Evolutionary conservation across 208 protist genomes (phyloP).

Genomic region (Trichomonas tenax): DNA sequence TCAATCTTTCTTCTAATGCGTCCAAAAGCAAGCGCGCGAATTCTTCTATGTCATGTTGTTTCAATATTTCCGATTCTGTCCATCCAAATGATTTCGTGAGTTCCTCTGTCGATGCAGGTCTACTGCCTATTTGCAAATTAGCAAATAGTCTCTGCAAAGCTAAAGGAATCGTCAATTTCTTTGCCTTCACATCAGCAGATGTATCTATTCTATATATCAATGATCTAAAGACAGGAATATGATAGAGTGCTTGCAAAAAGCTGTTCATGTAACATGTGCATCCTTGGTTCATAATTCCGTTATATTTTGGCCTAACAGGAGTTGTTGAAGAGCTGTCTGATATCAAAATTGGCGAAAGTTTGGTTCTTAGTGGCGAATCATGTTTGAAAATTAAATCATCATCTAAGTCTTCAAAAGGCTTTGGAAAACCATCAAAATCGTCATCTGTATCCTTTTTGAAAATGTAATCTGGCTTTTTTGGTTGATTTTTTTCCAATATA

Average conservation of each 20-base stretch:
- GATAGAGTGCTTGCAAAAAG: background rate
- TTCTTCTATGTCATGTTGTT: slow-evolving; percentile 47
- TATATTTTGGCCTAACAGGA: background rate
- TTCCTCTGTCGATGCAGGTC: background rate
- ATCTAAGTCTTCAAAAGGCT: background rate
- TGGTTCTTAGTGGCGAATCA: background rate
- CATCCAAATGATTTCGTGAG: background rate
- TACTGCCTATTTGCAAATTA: background rate
- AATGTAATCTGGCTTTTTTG: background rate
- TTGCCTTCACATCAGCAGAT: background rate
- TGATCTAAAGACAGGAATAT: background rate
- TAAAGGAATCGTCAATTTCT: background rate
- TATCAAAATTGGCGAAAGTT: background rate
- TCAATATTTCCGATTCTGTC: background rate
- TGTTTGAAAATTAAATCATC: background rate
- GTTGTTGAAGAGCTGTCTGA: background rate
- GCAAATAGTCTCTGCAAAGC: background rate
- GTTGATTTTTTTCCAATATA: background rate
- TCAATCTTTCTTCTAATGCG: slow-evolving; percentile 70
- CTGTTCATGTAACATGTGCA: background rate
- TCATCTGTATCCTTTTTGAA: background rate
- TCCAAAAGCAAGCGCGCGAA: slow-evolving; percentile 65
- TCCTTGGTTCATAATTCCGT: background rate
- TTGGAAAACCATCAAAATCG: background rate
- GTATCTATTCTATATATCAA: background rate